phyloP scores from a whole-genome alignment of 257 asterid species.

The Scutellaria minor region DNA sequence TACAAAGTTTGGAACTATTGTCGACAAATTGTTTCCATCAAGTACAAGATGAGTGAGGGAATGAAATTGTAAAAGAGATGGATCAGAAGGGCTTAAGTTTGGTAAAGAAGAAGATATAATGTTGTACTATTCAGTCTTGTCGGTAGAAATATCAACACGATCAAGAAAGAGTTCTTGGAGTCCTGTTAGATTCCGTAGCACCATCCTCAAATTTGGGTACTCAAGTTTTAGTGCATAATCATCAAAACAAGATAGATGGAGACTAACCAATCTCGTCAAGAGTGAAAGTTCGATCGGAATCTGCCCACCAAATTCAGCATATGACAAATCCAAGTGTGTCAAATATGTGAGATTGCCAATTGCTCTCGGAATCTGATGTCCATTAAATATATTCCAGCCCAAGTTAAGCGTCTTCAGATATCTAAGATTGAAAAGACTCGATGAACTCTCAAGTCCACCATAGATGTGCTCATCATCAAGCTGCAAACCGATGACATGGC shows the following conservation, averaged over 20 bases:
- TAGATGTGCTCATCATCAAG: constrained; percentile 9
- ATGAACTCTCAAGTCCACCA: constrained; percentile 19
- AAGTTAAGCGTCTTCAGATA: constrained; percentile 41
- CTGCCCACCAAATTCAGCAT: constrained; percentile 42
- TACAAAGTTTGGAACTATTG: constrained; percentile 29
- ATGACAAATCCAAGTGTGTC: constrained; percentile 40
- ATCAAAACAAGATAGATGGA: constrained; percentile 29
- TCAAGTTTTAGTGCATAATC: not conserved
- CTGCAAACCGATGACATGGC: constrained; percentile 35
- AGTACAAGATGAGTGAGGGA: constrained; percentile 39
- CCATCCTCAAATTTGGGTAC: constrained; percentile 29
- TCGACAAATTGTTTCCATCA: constrained; percentile 27
- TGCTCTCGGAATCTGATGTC: constrained; percentile 29
- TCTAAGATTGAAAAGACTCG: constrained; percentile 34
- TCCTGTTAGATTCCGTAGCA: constrained; percentile 40
- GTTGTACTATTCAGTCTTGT: constrained; percentile 38
- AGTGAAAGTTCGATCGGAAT: constrained; percentile 37
- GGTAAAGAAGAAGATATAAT: constrained; percentile 46
- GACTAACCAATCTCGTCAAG: constrained; percentile 38
- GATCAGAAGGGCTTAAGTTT: constrained; percentile 37
- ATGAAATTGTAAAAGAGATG: constrained; percentile 30
- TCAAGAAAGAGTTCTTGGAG: constrained; percentile 53
- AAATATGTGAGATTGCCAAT: constrained; percentile 37
- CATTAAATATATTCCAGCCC: constrained; percentile 33
- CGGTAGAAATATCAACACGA: constrained; percentile 39